Evolutionary conservation across 2,329 filamentous ascomycete genomes (phyloP), one percentile per base, ranked within the genome.

Genomic region (Colletotrichum siamense): DNA sequence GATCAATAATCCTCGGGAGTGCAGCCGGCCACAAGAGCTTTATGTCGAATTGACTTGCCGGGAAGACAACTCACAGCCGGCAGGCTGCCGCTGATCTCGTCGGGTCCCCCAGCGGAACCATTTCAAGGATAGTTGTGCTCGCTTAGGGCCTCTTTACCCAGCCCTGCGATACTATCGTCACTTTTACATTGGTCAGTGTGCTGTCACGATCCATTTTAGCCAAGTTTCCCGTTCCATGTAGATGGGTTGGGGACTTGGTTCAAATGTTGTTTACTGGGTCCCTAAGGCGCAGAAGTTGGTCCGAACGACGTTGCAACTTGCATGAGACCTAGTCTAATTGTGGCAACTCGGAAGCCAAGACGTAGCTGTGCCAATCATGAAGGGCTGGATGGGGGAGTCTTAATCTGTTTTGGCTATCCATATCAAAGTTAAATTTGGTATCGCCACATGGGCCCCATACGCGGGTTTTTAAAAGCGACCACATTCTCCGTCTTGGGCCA

Each of bases 401-500:
- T 71, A 74, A 71, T 71, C 13, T 71, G 59, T 65, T 44, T 52
- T 39, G 72, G 34, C 66, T 65, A 59, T 74, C 59, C 22, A 70
- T 24, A 71, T 74, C 36, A 49, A 74, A 65, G 66, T 74, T 74
- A 71, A 65, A 65, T 71, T 65, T 70, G 52, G 67, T 39, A 28
- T 61, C 28, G 32, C 44, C 61, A 65, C 49, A 49, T 30, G 18
- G 13, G 44, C 15, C 44, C 61, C 59, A 44, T 32, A 61, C 24
- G 12, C 32, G 18, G n/a, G 8, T 55, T 39, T 36, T 36, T n/a
- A 59, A 66, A 61, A 49, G 39, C 32, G 34, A 69, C 52, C 65
- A n/a, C 34, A 55, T 63, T 32, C 64, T 26, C 44, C 16, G 26
- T 30, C 26, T 55, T 15, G 18, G 52, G 26, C 32, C 39, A 24